phyloP scores from a whole-genome alignment of 768 basidiomycete genomes.

The Asterophora lycoperdoides region DNA sequence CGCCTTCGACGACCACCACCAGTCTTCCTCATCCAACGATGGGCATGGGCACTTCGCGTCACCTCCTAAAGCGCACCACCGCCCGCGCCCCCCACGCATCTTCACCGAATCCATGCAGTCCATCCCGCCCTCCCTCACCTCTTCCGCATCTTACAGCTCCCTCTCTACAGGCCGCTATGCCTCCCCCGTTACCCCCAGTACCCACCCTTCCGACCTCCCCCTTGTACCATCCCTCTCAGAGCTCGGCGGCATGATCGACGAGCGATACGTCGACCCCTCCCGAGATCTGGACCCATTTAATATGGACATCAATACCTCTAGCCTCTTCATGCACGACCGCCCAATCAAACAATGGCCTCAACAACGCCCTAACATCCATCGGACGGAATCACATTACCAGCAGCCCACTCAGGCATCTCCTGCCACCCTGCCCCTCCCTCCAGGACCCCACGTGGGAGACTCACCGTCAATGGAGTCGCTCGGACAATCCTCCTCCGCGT shows the following conservation, averaged over 20 bases:
- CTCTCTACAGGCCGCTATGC: constrained; percentile 23
- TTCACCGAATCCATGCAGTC: constrained; percentile 15
- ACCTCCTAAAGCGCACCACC: constrained; percentile 12
- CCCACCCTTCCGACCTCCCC: constrained; percentile 21
- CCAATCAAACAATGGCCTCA: constrained; percentile 24
- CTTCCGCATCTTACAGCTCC: constrained; percentile 38
- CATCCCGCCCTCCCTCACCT: constrained; percentile 39
- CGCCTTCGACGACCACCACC: constrained; percentile 15
- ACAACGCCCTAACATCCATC: constrained; percentile 23
- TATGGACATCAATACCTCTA: constrained; percentile 1
- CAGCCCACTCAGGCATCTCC: background rate
- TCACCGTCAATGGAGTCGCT: background rate
- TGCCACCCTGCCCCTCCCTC: background rate
- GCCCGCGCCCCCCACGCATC: constrained; percentile 21
- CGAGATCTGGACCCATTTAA: constrained; percentile 8
- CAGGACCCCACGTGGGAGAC: background rate
- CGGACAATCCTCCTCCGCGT: background rate
- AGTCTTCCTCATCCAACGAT: constrained; percentile 5
- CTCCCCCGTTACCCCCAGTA: constrained; percentile 28
- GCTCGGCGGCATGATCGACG: constrained; percentile 37
- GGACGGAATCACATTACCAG: constrained; percentile 9
- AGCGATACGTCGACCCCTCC: constrained; percentile 18
- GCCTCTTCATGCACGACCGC: constrained; percentile 10
- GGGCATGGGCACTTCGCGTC: constrained; percentile 1
- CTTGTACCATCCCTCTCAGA: constrained; percentile 7